Conservation (phyloP, 805 yeast species). For the Ogataea allantospora region DNA sequence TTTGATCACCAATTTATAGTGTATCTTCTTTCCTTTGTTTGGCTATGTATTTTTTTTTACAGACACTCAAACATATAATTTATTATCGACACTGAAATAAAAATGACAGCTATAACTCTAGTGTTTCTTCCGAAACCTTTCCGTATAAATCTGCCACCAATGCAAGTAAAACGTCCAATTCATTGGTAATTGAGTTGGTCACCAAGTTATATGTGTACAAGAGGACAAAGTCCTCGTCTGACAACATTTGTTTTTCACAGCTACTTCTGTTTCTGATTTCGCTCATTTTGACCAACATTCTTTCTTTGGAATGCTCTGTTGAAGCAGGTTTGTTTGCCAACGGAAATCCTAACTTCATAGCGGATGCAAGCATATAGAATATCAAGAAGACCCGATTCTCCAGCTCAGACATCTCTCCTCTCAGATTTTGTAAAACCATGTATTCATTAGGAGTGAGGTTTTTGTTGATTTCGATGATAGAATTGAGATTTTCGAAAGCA, state of each 20-base stretch:
- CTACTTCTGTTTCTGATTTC: slow-evolving; percentile 46
- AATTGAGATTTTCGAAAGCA: slow-evolving; percentile 69
- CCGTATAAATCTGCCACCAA: slow-evolving; percentile 63
- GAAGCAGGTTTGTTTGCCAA: slow-evolving; percentile 76
- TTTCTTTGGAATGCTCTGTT: slow-evolving; percentile 68
- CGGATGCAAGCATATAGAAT: slow-evolving; percentile 76
- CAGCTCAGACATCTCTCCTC: slow-evolving; percentile 61
- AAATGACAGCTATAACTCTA: slow-evolving; percentile 39
- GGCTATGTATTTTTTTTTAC: slow-evolving; percentile 2
- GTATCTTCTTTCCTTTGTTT: not conserved
- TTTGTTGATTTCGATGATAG: slow-evolving; percentile 65
- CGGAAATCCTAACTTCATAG: slow-evolving; percentile 73
- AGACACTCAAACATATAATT: slow-evolving; percentile 5
- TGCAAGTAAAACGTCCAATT: slow-evolving; percentile 55
- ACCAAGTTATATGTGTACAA: slow-evolving; percentile 75
- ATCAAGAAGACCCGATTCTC: slow-evolving; percentile 71
- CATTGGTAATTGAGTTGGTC: slow-evolving; percentile 63
- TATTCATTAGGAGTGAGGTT: slow-evolving; percentile 50
- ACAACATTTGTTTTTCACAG: slow-evolving; percentile 34
- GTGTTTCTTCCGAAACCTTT: slow-evolving; percentile 59
- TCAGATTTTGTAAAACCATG: slow-evolving; percentile 52
- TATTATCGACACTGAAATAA: slow-evolving; percentile 9
- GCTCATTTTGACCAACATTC: slow-evolving; percentile 63
- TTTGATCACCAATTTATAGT: not conserved
- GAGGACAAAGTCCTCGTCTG: slow-evolving; percentile 73